Conservation (phyloP, 352 stramenopile genomes). For the Phytophthora hibernalis region DNA sequence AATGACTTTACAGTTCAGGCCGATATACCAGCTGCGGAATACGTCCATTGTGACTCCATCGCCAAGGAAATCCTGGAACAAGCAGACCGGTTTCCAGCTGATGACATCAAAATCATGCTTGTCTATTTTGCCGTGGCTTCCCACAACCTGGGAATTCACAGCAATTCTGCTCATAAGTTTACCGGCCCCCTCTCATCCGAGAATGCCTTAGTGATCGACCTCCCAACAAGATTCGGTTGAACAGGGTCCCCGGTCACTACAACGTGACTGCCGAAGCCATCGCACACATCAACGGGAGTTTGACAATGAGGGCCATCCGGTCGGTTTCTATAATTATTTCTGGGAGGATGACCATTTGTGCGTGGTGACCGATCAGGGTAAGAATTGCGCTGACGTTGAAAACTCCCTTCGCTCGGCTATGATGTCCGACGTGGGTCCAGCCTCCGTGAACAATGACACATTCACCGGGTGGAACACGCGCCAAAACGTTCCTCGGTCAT, state of each 20-base stretch:
- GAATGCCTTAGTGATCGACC: background rate
- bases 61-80: background rate
- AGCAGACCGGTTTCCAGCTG: background rate
- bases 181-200: background rate
- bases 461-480: constrained; percentile 1
- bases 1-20: background rate
- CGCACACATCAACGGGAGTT: background rate
- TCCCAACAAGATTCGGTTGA: constrained; percentile 1
- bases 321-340: constrained; percentile 2
- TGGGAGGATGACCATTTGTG: constrained; percentile 1
- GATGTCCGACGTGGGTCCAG: background rate
- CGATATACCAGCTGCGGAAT: background rate
- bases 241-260: constrained; percentile 1
- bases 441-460: background rate
- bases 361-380: background rate
- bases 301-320: background rate
- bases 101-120: background rate
- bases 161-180: background rate
- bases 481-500: background rate
- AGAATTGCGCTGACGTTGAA: background rate
- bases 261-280: background rate
- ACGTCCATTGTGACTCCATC: background rate
- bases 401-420: constrained; percentile 1
- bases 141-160: constrained; percentile 4
- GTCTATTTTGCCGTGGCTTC: background rate